phyloP scores from a whole-genome alignment of 768 basidiomycete genomes.

The Boletus subcaerulescens region DNA sequence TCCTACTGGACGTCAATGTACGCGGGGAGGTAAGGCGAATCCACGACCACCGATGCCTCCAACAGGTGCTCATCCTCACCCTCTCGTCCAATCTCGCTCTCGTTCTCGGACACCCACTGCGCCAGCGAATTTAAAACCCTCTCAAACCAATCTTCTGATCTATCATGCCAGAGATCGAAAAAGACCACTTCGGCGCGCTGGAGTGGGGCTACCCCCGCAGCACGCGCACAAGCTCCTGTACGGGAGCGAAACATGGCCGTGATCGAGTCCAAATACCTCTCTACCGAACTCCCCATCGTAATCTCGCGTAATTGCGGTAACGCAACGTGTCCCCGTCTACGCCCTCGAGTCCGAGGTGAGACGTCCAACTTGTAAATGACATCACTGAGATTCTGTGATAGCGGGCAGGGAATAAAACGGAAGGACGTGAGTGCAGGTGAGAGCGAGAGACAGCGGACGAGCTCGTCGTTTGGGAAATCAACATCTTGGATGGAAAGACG shows the following conservation, averaged over 20 bases:
- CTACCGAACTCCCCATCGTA: constrained; percentile 13
- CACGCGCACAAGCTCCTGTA: neutral
- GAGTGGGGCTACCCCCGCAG: constrained; percentile 4
- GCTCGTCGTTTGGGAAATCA: constrained; percentile 19
- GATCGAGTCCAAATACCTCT: constrained; percentile 5
- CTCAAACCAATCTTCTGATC: neutral
- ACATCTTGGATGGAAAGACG: constrained; percentile 16
- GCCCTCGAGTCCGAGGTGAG: neutral
- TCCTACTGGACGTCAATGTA: constrained; percentile 5
- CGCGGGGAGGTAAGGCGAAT: constrained; percentile 8
- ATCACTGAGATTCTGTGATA: constrained; percentile 13
- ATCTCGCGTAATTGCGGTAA: constrained; percentile 14
- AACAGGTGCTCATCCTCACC: neutral
- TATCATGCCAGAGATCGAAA: constrained; percentile 11
- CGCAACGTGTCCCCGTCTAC: neutral
- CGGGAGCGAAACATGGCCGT: constrained; percentile 11
- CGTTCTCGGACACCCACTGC: neutral
- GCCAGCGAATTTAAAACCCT: neutral
- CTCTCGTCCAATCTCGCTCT: neutral
- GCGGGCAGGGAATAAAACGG: constrained; percentile 18
- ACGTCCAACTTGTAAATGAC: constrained; percentile 6
- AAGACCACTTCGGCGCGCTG: constrained; percentile 3
- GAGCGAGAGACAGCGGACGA: constrained; percentile 17
- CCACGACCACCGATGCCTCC: constrained; percentile 4
- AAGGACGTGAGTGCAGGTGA: constrained; percentile 14